Conservation (phyloP, 768 basidiomycete genomes). For the Agrocybe pediades region DNA sequence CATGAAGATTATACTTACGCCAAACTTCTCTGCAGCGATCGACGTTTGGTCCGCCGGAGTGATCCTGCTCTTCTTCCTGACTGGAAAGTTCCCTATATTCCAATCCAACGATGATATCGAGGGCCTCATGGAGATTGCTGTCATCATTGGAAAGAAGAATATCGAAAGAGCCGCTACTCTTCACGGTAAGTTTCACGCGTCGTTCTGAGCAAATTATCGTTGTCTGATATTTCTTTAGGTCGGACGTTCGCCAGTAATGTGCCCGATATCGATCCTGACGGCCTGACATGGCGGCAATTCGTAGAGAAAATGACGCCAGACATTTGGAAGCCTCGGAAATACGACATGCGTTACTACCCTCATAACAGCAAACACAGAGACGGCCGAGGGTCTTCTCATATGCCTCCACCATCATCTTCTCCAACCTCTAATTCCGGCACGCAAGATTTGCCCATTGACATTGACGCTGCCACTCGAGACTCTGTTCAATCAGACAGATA, state of each 20-base stretch:
- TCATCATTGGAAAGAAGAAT: slow-evolving; percentile 77
- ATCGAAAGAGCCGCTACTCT: slow-evolving; percentile 87
- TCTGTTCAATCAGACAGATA: slow-evolving; percentile 14
- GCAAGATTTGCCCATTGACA: slow-evolving; percentile 16
- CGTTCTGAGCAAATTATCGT: neutral
- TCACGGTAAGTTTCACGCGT: slow-evolving; percentile 66
- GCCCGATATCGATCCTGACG: slow-evolving; percentile 69
- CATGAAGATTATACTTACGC: neutral
- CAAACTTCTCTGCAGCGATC: slow-evolving; percentile 59
- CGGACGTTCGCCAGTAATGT: slow-evolving; percentile 91
- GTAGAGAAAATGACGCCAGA: slow-evolving; percentile 79
- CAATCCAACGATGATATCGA: slow-evolving; percentile 93
- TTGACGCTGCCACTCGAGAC: neutral
- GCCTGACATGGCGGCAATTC: slow-evolving; percentile 72
- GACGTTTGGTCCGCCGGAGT: slow-evolving; percentile 96
- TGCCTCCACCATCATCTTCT: slow-evolving; percentile 37
- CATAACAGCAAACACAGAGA: slow-evolving; percentile 38
- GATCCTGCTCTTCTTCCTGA: slow-evolving; percentile 91
- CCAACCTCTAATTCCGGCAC: slow-evolving; percentile 20
- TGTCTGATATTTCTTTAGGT: slow-evolving; percentile 45
- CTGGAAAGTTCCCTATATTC: slow-evolving; percentile 91
- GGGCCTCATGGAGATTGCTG: slow-evolving; percentile 92
- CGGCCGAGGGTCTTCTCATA: slow-evolving; percentile 23
- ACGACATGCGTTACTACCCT: slow-evolving; percentile 58
- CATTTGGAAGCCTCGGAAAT: slow-evolving; percentile 51